Base-by-base conservation (phyloP, 2,329 filamentous ascomycete species). In the Ilyonectria mors-panacis region DNA sequence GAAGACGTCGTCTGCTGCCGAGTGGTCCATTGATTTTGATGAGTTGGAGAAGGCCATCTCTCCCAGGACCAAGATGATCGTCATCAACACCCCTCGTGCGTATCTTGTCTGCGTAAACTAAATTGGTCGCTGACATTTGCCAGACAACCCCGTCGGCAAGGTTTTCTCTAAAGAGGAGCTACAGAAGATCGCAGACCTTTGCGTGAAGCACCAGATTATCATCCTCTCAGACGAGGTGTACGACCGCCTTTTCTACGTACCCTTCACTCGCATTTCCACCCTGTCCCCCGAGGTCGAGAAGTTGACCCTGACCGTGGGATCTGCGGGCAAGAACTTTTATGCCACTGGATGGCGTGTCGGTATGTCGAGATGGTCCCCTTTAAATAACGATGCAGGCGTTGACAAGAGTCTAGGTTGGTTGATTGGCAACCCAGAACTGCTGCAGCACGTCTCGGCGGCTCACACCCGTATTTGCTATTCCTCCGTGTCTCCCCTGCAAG, bases 311-410 rank as follows among this genome's bases (percentile, higher is more conserved):
- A 98, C 96, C 0, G 96, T 99, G 33, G 96, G 96, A 21, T 97
- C 94, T 0, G 96, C 94, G 1, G 96, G 96, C 75, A 99, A 99
- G 88, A 97, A 96, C 85, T 99, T 99, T 82, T 98, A 98, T 78
- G 94, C 94, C 63, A 99, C 96, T 0, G 96, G 96, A 54, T 99
- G 96, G 96, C 91, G 96, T 65, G 95, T 98, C 5, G 89, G 85
- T 84, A 74, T 19, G 84, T 77, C 21, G 4, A 54, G 28, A 7
- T 12, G 13, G 13, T 2, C 12, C 12, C 30, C 8, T 10, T n/a
- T 7, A 12, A 4, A 23, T 5, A 28, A 51, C 15, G 28, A 2
- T 21, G 6, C 30, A 30, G 50, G 4, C 21, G 3, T 59, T 75
- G 6, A 74, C 37, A 42, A 19, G 33, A 10, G 1, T 26, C 26